Base-by-base conservation (phyloP, 176 grass and related monocot genomes). In the Hsuehochloa calcarea region DNA sequence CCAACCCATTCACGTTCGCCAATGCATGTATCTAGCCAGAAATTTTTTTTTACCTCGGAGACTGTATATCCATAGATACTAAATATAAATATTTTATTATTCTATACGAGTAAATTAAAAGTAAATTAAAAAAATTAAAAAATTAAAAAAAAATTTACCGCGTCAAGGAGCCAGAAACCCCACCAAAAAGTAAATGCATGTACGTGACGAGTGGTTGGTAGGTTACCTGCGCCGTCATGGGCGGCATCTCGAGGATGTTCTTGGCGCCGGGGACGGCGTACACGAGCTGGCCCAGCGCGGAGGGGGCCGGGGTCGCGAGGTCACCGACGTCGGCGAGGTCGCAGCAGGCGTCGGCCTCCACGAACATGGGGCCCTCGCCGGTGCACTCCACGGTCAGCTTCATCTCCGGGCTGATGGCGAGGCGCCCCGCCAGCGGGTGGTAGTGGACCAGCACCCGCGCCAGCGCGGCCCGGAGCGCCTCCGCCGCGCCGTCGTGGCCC, bases 161-260 rank as follows among this genome's bases (percentile, higher is more conserved):
- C n/a, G n/a, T n/a, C n/a, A n/a, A n/a, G 75, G 26, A 38, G 7
- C 58, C 26, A 27, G 50, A 61, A 44, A 44, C 26, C 41, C 41
- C 34, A 50, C 75, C 64, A 31, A 16, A 77, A 88, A 4, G 43
- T 84, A 44, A 78, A 79, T 68, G 65, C 17, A 0, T 67, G 31
- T 3, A 23, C 8, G 59, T 7, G 25, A 23, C 35, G 35, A 14
- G 74, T 11, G 31, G 16, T 4, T 5, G 5, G 22, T 0, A 5
- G 23, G 10, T 63, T 64, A 65, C 96, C 96, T 99, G 93, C 37
- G 85, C 96, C 4, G 92, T 92, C 77, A 99, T 86, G 78, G 96
- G 96, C 8, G 96, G 96, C 65, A 99, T 96, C 88, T 99, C 96
- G 80, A 99, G 78, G 85, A 99, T 84, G 88, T 88, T 90, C 91